Evolutionary conservation across 306 rosid genomes (phyloP).

Genomic region (Lathyrus oleraceus): DNA sequence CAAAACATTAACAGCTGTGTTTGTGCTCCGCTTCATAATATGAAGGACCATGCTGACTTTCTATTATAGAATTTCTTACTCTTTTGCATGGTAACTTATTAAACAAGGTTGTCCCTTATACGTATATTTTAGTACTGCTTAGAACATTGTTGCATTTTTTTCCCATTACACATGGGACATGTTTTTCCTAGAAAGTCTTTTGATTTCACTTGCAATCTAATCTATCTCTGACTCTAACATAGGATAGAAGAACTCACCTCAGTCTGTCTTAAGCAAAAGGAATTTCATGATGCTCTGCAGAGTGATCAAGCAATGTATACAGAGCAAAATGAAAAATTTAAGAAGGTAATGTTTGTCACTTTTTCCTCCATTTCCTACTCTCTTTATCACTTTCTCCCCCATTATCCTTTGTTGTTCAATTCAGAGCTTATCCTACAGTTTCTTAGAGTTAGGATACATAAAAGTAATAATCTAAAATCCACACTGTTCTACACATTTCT

Average conservation of each 20-base stretch:
- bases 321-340: constrained; percentile 62
- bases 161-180: background rate
- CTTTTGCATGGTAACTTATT: constrained; percentile 22
- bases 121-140: background rate
- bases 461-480: constrained; percentile 20
- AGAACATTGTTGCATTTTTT: background rate
- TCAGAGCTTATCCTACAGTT: constrained; percentile 15
- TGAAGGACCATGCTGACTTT: constrained; percentile 1
- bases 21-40: constrained; percentile 13
- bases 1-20: constrained; percentile 1
- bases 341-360: constrained; percentile 50
- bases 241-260: constrained; percentile 79
- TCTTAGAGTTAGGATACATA: constrained; percentile 25
- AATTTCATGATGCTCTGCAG: constrained; percentile 54
- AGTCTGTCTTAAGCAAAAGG: constrained; percentile 55
- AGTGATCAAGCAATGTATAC: constrained; percentile 58
- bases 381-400: background rate
- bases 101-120: constrained; percentile 15
- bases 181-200: constrained; percentile 10
- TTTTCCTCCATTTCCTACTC: background rate
- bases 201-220: constrained; percentile 40
- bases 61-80: constrained; percentile 2
- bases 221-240: constrained; percentile 42
- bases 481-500: constrained; percentile 19
- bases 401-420: constrained; percentile 14